Base-by-base conservation (phyloP, 306 rosid species). In the Vicia villosa region DNA sequence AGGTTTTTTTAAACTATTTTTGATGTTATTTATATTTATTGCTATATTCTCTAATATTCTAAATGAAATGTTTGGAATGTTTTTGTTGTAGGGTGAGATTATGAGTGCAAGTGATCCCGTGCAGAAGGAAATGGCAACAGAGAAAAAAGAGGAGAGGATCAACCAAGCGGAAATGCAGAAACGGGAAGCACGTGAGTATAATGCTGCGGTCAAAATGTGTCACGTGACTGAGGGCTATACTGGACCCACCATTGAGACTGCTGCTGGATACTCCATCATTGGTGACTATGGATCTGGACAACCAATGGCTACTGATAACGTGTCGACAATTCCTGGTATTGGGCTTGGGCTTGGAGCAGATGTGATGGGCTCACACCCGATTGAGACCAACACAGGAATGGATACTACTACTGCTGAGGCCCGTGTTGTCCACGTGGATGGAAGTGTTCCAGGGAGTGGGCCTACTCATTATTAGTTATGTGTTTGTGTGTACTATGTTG, bases 141-240 rank as follows among this genome's bases (percentile, higher is more conserved):
- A 73, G 6, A 85, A 69, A 77, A 88, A 87, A 51, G 77, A 81
- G 2, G 79, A 50, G 45, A 83, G 40, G 69, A 74, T 79, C 16
- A 26, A 43, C 0, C 79, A 81, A 9, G 97, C 94, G 0, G 90
- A 88, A 86, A 65, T 74, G 14, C 61, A 83, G 11, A 90, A 93
- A 60, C 82, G 21, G 13, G 80, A 60, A 74, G 96, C 83, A 3
- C 81, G 72, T 20, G 41, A 66, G 41, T 77, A 85, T 13, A 85
- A 88, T 70, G 84, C 87, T 0, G 88, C 74, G 0, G 77, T 38
- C 15, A 80, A 57, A n/a, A 72, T 41, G 8, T 68, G 72, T 0
- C 60, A 50, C 30, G 5, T 32, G 60, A 28, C 14, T 3, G 41
- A 59, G 15, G 54, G 15, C 20, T 37, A 37, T 38, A 24, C 28